Conservation (phyloP, 345 rosid genomes). For the Dovyalis caffra region DNA sequence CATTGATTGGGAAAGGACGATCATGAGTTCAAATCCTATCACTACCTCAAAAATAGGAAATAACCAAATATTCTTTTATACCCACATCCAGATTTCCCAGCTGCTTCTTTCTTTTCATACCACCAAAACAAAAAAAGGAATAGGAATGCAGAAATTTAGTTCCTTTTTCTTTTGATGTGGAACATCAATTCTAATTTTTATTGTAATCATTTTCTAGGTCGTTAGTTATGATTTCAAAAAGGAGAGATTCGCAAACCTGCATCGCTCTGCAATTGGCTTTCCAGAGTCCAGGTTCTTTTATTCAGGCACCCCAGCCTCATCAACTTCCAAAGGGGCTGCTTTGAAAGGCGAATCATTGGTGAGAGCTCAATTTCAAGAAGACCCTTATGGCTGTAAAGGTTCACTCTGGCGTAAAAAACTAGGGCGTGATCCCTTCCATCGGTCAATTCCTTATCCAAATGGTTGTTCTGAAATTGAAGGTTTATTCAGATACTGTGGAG, state of each 20-base stretch:
- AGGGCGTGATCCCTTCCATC: conserved; percentile 90
- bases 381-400: conserved; percentile 84
- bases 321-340: conserved; percentile 67
- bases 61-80: neutral
- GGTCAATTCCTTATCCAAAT: conserved; percentile 82
- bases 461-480: conserved; percentile 89
- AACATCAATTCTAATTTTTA: neutral
- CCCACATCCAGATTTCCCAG: neutral
- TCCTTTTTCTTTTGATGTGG: neutral
- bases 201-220: conserved; percentile 42
- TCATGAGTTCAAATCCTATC: neutral
- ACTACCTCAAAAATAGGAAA: neutral
- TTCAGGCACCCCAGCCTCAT: conserved; percentile 66
- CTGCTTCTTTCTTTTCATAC: neutral
- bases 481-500: conserved; percentile 79
- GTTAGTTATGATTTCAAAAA: conserved; percentile 93
- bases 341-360: conserved; percentile 79
- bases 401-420: conserved; percentile 77
- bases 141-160: neutral
- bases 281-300: conserved; percentile 76
- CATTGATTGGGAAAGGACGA: no score
- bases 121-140: neutral
- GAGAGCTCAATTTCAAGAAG: conserved; percentile 74
- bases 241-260: conserved; percentile 75
- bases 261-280: conserved; percentile 77